Base-by-base conservation (phyloP, 108 stramenopile genomes). In the Cyclotella cryptica region DNA sequence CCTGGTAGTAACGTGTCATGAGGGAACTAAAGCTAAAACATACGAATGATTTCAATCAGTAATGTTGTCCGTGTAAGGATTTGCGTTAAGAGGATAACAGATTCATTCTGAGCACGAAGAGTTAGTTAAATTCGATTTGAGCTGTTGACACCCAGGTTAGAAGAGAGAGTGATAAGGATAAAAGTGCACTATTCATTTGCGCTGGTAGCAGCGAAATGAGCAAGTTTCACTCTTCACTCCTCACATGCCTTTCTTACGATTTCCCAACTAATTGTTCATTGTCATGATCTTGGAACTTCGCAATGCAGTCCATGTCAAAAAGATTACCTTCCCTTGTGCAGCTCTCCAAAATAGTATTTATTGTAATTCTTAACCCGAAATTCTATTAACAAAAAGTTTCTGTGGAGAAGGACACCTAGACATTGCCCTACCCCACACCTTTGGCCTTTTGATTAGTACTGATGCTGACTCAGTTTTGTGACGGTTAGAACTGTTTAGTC, bases 391-490 rank as follows among this genome's bases (percentile, higher is more conserved):
- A n/a, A n/a, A n/a, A n/a, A n/a, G n/a, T n/a, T n/a, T n/a, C n/a
- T n/a, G n/a, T n/a, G n/a, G n/a, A n/a, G n/a, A n/a, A 69, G 35
- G 67, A 60, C 42, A 71, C 66, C 26, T 71, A 69, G n/a, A 78
- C 76, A 57, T 77, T 53, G 21, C 69, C 26, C 76, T 69, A 77
- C 59, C 72, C 77, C 42, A 78, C 24, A 17, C 77, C 77, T 49
- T 78, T 78, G 45, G 77, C 57, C 15, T 40, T 19, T 28, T 78
- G 77, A 17, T 72, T 44, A 21, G 77, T 71, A 22, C 58, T 45
- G 18, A 78, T 76, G 49, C 42, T 55, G 19, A 76, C 75, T n/a
- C n/a, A n/a, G n/a, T n/a, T 24, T 67, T 10, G n/a, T 35, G 7
- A 10, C 61, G 6, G 5, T 40, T n/a, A 27, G 15, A 40, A 19